Conservation (phyloP, 2,329 filamentous ascomycete genomes). For the Colletotrichum eremochloae region DNA sequence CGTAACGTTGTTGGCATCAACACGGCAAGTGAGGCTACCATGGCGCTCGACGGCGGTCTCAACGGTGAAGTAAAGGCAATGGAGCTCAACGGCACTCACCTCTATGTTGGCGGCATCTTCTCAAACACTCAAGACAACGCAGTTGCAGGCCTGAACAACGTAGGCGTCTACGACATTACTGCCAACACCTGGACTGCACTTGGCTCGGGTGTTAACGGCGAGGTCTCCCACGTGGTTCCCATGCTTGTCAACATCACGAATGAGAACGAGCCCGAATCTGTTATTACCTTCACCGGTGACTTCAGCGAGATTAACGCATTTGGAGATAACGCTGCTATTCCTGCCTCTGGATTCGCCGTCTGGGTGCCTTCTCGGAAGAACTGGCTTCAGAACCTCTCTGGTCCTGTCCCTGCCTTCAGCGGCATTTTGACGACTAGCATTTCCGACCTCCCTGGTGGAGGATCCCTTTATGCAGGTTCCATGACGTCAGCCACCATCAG, state of each 20-base stretch:
- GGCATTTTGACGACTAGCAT: constrained; percentile 80
- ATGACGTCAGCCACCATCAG: constrained; percentile 81
- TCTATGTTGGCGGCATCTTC: constrained; percentile 91
- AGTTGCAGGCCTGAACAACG: constrained; percentile 75
- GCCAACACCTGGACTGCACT: constrained; percentile 81
- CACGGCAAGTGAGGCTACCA: constrained; percentile 70
- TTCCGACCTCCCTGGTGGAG: constrained; percentile 72
- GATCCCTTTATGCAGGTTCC: constrained; percentile 85
- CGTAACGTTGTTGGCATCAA: constrained; percentile 84
- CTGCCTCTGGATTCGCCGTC: constrained; percentile 83
- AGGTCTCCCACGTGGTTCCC: constrained; percentile 80
- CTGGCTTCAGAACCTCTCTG: constrained; percentile 86
- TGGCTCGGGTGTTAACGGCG: constrained; percentile 87
- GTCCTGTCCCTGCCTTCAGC: constrained; percentile 73
- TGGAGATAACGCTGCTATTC: constrained; percentile 69
- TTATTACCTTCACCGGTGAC: constrained; percentile 83
- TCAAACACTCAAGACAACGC: constrained; percentile 76
- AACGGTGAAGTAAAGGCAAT: constrained; percentile 83
- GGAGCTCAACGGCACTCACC: constrained; percentile 72
- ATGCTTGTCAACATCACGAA: constrained; percentile 83
- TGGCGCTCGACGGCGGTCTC: constrained; percentile 78
- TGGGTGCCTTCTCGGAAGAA: constrained; percentile 90
- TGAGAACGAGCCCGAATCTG: constrained; percentile 74
- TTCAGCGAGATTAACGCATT: constrained; percentile 82
- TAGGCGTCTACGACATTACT: constrained; percentile 80